These are phyloP conservation scores for Trichoderma orchidacearum DNA, from an alignment of 495 filamentous ascomycete species.

Conservation along the genomic window DNA sequence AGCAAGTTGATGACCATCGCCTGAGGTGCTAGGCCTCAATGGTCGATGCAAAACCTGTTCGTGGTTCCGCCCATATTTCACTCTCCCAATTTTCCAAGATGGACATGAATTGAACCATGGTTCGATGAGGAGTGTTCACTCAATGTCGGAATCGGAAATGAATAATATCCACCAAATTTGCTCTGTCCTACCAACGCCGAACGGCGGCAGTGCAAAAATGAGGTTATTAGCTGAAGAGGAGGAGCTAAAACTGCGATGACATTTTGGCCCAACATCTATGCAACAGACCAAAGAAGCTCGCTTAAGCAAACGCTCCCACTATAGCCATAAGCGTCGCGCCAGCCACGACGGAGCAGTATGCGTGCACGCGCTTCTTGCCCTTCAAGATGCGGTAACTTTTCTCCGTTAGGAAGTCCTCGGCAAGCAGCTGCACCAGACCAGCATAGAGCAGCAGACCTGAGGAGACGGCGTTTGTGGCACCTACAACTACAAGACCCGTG, in stretches of 20 bases:
- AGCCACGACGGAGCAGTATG: conserved; percentile 60
- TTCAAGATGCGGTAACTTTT: conserved; percentile 65
- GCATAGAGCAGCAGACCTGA: conserved; percentile 82
- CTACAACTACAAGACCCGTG: conserved; percentile 77
- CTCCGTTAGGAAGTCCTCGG: conserved; percentile 87
- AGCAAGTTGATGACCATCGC: too few species aligned
- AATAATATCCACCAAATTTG: not conserved
- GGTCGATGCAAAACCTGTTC: too few species aligned
- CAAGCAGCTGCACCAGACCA: conserved; percentile 78
- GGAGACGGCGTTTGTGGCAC: conserved; percentile 83
- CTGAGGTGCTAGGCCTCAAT: too few species aligned
- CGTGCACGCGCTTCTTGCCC: conserved; percentile 57
- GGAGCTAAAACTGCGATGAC: too few species aligned
- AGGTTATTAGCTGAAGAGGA: not conserved
- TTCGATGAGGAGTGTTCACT: too few species aligned
- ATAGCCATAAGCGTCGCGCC: conserved; percentile 76
- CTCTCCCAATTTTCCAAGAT: too few species aligned
- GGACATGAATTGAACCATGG: too few species aligned
- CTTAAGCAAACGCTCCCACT: conserved; percentile 77
- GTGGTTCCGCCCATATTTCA: too few species aligned
- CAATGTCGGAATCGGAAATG: too few species aligned
- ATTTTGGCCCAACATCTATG: too few species aligned
- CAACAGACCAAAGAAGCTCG: too few species aligned
- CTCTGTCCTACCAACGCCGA: not conserved
- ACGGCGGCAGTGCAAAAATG: not conserved